Conservation (phyloP, 1,284 basidiomycete species). For the Apiotrichum brassicae region DNA sequence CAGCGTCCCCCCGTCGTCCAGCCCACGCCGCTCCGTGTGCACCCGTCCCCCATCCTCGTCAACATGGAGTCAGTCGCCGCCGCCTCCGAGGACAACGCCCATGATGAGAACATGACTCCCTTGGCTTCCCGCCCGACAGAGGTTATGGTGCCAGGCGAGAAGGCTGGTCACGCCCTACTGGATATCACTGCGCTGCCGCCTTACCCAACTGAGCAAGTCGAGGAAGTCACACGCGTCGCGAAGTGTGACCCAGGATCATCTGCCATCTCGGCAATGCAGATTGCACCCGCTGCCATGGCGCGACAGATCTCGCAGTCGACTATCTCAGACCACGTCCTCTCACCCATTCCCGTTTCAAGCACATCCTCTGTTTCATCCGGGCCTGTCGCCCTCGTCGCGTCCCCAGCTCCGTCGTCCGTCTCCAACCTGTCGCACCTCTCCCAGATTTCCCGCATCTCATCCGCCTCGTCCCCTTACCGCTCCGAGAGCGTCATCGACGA, state of each 20-base stretch:
- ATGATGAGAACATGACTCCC: background rate
- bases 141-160: background rate
- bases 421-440: background rate
- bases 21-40: background rate
- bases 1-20: background rate
- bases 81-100: background rate
- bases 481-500: slow-evolving; percentile 5
- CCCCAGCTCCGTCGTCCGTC: background rate
- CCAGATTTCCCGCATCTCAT: background rate
- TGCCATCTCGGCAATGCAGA: no score
- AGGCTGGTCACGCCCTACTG: background rate
- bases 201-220: background rate
- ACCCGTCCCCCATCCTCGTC: background rate
- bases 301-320: background rate
- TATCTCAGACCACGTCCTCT: background rate
- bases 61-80: slow-evolving; percentile 1
- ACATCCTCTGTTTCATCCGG: background rate
- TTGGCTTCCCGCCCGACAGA: background rate
- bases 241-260: no score
- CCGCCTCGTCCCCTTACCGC: background rate
- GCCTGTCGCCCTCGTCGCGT: background rate
- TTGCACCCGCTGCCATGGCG: no score
- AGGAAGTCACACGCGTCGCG: background rate
- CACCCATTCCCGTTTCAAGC: background rate
- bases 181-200: background rate